Evolutionary conservation across 305 asterid species (phyloP).

Genomic region (Fraxinus floribunda): DNA sequence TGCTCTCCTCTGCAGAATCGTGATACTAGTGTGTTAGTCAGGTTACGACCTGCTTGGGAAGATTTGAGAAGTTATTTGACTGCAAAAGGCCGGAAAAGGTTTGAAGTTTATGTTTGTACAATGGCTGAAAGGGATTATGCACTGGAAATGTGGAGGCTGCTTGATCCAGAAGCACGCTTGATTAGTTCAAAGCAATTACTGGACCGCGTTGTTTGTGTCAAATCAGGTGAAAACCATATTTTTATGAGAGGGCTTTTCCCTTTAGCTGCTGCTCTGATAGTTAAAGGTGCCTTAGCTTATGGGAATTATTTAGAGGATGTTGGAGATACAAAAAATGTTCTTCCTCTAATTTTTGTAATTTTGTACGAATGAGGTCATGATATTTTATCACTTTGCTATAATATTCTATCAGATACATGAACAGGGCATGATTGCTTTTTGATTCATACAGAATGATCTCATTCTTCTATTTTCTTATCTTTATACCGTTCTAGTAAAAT

Average conservation of each 20-base stretch:
- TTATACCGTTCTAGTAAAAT: slow-evolving; percentile 14
- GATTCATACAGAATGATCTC: slow-evolving; percentile 3
- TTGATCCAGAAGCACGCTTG: slow-evolving; percentile 80
- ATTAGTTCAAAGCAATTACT: slow-evolving; percentile 63
- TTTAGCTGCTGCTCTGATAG: slow-evolving; percentile 15
- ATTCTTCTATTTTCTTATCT: background rate
- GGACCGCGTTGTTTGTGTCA: slow-evolving; percentile 91
- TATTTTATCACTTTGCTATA: background rate
- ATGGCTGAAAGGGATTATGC: slow-evolving; percentile 99
- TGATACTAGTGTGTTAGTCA: slow-evolving; percentile 94
- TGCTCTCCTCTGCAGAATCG: slow-evolving; percentile 62
- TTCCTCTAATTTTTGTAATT: background rate
- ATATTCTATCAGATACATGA: background rate
- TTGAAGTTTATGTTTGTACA: slow-evolving; percentile 95
- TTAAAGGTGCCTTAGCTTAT: background rate
- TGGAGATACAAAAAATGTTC: background rate
- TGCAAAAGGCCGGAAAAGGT: slow-evolving; percentile 93
- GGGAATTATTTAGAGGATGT: slow-evolving; percentile 13
- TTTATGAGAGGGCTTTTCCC: background rate
- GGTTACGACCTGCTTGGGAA: slow-evolving; percentile 98
- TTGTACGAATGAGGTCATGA: background rate
- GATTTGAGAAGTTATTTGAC: slow-evolving; percentile 83
- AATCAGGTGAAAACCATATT: slow-evolving; percentile 55
- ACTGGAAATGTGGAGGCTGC: slow-evolving; percentile 98
- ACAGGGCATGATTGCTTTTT: slow-evolving; percentile 1